phyloP scores from a whole-genome alignment of 768 basidiomycete species.

The Termitomyces sp. region DNA sequence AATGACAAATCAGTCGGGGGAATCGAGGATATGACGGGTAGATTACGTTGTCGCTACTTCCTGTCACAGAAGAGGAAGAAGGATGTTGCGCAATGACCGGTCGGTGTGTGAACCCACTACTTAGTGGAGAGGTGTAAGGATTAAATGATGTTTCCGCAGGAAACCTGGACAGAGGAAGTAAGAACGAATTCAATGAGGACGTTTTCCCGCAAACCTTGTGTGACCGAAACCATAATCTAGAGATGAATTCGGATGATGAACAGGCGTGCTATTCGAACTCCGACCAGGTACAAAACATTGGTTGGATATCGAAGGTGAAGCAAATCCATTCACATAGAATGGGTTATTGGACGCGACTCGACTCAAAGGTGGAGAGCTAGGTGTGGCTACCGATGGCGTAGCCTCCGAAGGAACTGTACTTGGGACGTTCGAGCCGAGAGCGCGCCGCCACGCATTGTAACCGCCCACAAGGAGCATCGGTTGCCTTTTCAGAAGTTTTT shows the following conservation, averaged over 20 bases:
- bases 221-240: slow-evolving; percentile 39
- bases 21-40: background rate
- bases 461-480: slow-evolving; percentile 88
- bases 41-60: slow-evolving; percentile 47
- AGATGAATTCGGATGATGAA: slow-evolving; percentile 23
- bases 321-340: slow-evolving; percentile 16
- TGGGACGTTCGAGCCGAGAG: slow-evolving; percentile 37
- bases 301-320: slow-evolving; percentile 12
- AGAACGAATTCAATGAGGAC: background rate
- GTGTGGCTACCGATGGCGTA: slow-evolving; percentile 2
- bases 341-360: slow-evolving; percentile 23
- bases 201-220: slow-evolving; percentile 31
- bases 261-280: slow-evolving; percentile 14
- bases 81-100: slow-evolving; percentile 38
- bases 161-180: slow-evolving; percentile 21
- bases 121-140: slow-evolving; percentile 18
- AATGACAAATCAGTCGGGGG: background rate
- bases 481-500: slow-evolving; percentile 65
- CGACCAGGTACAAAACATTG: slow-evolving; percentile 18
- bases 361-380: slow-evolving; percentile 21
- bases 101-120: slow-evolving; percentile 31
- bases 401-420: slow-evolving; percentile 11
- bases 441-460: slow-evolving; percentile 72
- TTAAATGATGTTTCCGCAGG: slow-evolving; percentile 39
- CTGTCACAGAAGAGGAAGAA: slow-evolving; percentile 42